These are phyloP conservation scores for Porodaedalea pini DNA, from an alignment of 1,284 basidiomycete genomes.

Conservation along the genomic window DNA sequence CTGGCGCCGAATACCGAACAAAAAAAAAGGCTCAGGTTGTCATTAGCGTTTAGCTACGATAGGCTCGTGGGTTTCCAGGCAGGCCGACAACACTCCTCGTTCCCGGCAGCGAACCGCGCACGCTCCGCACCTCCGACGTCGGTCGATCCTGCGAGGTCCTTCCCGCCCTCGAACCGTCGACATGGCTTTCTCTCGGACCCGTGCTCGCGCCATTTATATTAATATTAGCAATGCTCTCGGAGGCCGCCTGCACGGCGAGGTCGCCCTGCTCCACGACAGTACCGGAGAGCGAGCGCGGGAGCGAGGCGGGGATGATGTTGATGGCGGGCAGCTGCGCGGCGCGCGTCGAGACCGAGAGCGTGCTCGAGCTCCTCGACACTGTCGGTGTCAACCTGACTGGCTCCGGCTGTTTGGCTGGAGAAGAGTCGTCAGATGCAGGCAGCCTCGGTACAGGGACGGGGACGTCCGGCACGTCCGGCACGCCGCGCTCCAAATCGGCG, in stretches of 20 bases:
- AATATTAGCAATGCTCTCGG: no score
- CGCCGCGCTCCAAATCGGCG: constrained; percentile 6
- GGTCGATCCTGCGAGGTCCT: not conserved
- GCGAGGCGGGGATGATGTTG: constrained; percentile 14
- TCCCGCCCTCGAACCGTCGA: not conserved
- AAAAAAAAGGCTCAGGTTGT: no score
- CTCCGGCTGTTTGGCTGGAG: not conserved
- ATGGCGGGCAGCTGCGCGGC: constrained; percentile 7
- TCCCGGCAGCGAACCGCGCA: not conserved
- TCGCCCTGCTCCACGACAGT: not conserved
- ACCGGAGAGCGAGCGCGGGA: not conserved
- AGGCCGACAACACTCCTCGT: not conserved
- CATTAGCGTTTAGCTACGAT: not conserved
- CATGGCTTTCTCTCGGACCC: not conserved
- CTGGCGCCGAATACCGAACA: no score
- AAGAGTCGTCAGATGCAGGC: not conserved
- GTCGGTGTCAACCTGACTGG: not conserved
- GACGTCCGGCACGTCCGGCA: not conserved
- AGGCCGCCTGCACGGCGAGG: not conserved
- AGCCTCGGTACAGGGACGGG: not conserved
- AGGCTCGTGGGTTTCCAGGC: not conserved
- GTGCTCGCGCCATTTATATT: no score
- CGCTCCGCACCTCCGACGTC: not conserved
- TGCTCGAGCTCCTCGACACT: not conserved
- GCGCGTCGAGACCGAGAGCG: not conserved